Evolutionary conservation across 257 asterid species (phyloP).

Genomic region (Rehmannia glutinosa): DNA sequence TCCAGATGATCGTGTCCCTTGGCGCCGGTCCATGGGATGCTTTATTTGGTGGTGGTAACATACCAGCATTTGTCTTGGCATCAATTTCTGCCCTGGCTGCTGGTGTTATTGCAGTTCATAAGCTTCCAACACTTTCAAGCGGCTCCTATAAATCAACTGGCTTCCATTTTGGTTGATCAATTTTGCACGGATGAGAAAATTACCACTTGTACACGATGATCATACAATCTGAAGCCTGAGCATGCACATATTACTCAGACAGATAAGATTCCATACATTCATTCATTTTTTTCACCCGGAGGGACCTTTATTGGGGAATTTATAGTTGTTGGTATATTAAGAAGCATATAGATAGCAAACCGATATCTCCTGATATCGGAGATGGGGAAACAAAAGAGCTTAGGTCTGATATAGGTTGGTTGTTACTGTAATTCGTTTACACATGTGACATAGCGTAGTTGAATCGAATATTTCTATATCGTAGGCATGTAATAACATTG

Average conservation of each 20-base stretch:
- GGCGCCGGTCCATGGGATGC: constrained; percentile 99
- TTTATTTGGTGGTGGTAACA: constrained; percentile 92
- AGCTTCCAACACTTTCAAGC: constrained; percentile 68
- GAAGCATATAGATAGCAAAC: constrained; percentile 1
- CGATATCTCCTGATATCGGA: constrained; percentile 4
- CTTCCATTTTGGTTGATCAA: constrained; percentile 73
- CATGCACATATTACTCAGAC: constrained; percentile 21
- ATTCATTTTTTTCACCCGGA: constrained; percentile 32
- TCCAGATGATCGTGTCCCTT: constrained; percentile 88
- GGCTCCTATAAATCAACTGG: constrained; percentile 64
- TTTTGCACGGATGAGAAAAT: neutral
- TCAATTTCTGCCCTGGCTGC: constrained; percentile 73
- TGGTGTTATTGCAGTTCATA: constrained; percentile 63
- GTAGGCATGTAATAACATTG: constrained; percentile 17
- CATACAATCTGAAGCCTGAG: constrained; percentile 2
- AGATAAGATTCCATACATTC: constrained; percentile 27
- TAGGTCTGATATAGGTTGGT: constrained; percentile 10
- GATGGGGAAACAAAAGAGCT: neutral
- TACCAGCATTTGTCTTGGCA: constrained; percentile 90
- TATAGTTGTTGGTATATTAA: constrained; percentile 5
- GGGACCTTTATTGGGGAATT: constrained; percentile 14
- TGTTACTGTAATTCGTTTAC: constrained; percentile 9
- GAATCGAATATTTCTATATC: neutral
- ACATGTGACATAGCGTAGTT: neutral
- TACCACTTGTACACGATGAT: neutral